Conservation (phyloP, 176 grass and related monocot species). For the Carex scoparia region DNA sequence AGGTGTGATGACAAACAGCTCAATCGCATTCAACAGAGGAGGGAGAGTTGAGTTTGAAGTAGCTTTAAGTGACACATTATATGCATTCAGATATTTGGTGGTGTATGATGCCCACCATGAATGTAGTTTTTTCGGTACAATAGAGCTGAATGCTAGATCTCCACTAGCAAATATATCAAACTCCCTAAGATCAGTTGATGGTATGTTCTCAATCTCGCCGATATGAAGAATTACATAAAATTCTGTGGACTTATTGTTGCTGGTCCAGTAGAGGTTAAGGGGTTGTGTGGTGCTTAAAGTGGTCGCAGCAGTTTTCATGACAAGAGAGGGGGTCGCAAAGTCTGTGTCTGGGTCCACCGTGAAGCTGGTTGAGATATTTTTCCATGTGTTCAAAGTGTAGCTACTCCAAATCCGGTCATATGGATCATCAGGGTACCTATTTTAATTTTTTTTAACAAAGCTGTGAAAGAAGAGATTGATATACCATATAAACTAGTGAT, state of each 20-base stretch:
- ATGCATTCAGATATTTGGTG: background rate
- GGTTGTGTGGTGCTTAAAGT: background rate
- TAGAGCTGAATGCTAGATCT: background rate
- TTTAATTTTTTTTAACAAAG: background rate
- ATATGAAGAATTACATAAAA: conserved; percentile 24
- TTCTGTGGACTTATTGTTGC: background rate
- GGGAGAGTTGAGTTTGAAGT: conserved; percentile 42
- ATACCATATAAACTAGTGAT: too few relatives aligned
- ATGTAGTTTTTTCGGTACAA: too few relatives aligned
- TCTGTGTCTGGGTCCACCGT: background rate
- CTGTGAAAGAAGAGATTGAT: background rate
- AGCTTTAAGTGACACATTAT: conserved; percentile 31
- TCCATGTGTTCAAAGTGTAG: background rate
- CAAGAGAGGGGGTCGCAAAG: conserved; percentile 7
- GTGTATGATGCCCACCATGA: background rate
- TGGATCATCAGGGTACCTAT: conserved; percentile 39
- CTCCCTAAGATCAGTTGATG: background rate
- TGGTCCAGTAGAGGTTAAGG: background rate
- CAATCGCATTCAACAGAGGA: conserved; percentile 42
- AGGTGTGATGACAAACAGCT: conserved; percentile 33
- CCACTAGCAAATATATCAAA: conserved; percentile 5
- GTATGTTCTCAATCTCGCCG: background rate
- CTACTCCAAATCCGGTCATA: conserved; percentile 37
- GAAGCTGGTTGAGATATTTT: background rate
- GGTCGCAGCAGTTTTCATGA: conserved; percentile 28